Percentiles rank a stretch among this genome's conserved stretches.
Evolutionary conservation across 345 rosid species (phyloP).

Genomic region (Bruguiera sexangula): DNA sequence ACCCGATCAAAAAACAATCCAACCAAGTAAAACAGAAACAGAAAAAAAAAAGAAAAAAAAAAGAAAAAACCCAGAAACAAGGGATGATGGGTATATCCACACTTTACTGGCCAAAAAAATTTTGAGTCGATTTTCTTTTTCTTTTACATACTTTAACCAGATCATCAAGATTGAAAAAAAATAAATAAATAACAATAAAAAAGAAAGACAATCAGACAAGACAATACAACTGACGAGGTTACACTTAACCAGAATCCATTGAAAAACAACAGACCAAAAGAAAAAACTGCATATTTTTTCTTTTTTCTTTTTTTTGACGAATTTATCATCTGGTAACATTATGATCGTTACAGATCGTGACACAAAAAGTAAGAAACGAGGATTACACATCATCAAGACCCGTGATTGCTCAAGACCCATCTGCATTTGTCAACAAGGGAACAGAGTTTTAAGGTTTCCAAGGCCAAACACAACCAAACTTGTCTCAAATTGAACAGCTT

Average conservation of each 20-base stretch:
- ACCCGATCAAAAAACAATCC: slow-evolving; percentile 26
- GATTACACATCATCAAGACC: slow-evolving; percentile 39
- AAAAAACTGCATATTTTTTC: slow-evolving; percentile 6
- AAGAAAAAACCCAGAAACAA: slow-evolving; percentile 31
- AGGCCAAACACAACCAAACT: slow-evolving; percentile 24
- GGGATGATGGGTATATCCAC: slow-evolving; percentile 8
- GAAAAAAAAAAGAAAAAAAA: slow-evolving; percentile 10
- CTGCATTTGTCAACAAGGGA: slow-evolving; percentile 41
- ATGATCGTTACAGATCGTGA: slow-evolving; percentile 45
- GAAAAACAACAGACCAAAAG: slow-evolving; percentile 1
- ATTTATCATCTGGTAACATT: slow-evolving; percentile 27
- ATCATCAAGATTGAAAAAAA: slow-evolving; percentile 4
- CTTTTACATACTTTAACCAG: not conserved
- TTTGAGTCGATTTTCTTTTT: not conserved
- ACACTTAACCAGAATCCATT: slow-evolving; percentile 22
- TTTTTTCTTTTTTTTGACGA: slow-evolving; percentile 1
- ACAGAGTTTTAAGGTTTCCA: slow-evolving; percentile 22
- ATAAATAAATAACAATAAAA: slow-evolving; percentile 2
- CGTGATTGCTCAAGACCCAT: slow-evolving; percentile 45
- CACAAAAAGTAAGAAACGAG: slow-evolving; percentile 21
- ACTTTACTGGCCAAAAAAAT: not conserved
- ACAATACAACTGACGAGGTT: slow-evolving; percentile 5
- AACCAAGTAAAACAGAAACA: slow-evolving; percentile 20
- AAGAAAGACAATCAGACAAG: slow-evolving; percentile 20
- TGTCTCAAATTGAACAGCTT: slow-evolving; percentile 30